Evolutionary conservation across 1,284 basidiomycete genomes (phyloP), one percentile per base, ranked within the genome.

Genomic region (Vanrija sp.): DNA sequence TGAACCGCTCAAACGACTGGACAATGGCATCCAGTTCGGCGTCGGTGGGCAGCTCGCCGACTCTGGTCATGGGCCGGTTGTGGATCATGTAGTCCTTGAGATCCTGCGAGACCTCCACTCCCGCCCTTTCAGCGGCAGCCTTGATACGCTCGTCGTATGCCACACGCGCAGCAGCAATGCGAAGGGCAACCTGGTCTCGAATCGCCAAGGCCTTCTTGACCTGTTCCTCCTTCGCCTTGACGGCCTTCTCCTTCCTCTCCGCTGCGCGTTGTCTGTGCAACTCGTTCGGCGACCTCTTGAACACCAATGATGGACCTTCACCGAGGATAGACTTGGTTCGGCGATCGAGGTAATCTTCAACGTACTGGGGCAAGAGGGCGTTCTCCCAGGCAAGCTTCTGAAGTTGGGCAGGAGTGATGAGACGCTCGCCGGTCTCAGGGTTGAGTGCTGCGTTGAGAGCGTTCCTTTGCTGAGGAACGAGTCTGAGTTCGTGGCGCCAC

Each of bases 121-220:
- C 59, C 4, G 59, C 59, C 16, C 57, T 47, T 15, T 51, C 49
- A 5, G 65, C 61, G 2, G 66, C 59, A 1, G 58, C 46, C 16
- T 46, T 21, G n/a, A 74, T 62, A n/a, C 62, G 49, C 21, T 59
- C 52, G 45, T 68, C 64, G 65, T 68, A 72, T 14, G 61, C 62
- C 29, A 52, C 29, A 28, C 63, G 62, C 0, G 63, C 56, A 8
- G 51, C 53, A 16, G 58, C 57, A 26, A 65, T 58, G 18, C 66
- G 59, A 47, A 66, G 61, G 1, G 60, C 60, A 8, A 73, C 49
- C 51, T 71, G 68, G 9, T 61, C 55, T 25, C 62, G 59, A 6
- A 72, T 59, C 0, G 43, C 43, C 23, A 25, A 25, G 10, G 54
- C 48, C 12, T 49, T 28, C 42, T 57, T 55, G 3, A 49, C 44